These are phyloP conservation scores for Trametes gibbosa DNA, from an alignment of 768 basidiomycete species.

Conservation along the genomic window DNA sequence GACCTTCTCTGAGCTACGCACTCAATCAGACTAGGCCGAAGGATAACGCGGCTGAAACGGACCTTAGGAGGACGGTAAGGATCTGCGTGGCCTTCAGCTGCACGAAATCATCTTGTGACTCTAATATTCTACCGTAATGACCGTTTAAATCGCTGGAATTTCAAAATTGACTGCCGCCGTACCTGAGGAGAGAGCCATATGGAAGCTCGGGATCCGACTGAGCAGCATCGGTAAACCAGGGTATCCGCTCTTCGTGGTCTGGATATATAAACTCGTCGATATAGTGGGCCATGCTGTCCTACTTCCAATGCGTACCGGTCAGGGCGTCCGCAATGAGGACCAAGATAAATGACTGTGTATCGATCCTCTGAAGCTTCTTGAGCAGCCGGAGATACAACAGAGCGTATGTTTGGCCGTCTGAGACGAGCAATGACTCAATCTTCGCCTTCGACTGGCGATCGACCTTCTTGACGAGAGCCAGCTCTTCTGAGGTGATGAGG, in stretches of 20 bases:
- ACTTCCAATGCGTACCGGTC: constrained; percentile 47
- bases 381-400: constrained; percentile 87
- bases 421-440: constrained; percentile 73
- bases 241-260: constrained; percentile 89
- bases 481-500: constrained; percentile 83
- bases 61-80: constrained; percentile 83
- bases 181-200: constrained; percentile 78
- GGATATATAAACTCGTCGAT: neutral
- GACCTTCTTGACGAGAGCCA: constrained; percentile 84
- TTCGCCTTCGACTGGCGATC: constrained; percentile 76
- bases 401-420: constrained; percentile 82
- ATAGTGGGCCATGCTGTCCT: neutral
- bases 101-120: constrained; percentile 91
- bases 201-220: constrained; percentile 78
- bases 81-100: constrained; percentile 89
- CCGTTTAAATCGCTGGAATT: neutral
- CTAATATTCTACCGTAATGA: constrained; percentile 55
- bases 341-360: constrained; percentile 85
- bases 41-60: constrained; percentile 17
- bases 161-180: neutral
- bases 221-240: constrained; percentile 61
- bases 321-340: constrained; percentile 89
- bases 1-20: constrained; percentile 27
- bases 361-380: constrained; percentile 79
- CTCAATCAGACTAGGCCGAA: neutral